Conservation (phyloP, 108 stramenopile genomes). For the Fragilariopsis cylindrus region DNA sequence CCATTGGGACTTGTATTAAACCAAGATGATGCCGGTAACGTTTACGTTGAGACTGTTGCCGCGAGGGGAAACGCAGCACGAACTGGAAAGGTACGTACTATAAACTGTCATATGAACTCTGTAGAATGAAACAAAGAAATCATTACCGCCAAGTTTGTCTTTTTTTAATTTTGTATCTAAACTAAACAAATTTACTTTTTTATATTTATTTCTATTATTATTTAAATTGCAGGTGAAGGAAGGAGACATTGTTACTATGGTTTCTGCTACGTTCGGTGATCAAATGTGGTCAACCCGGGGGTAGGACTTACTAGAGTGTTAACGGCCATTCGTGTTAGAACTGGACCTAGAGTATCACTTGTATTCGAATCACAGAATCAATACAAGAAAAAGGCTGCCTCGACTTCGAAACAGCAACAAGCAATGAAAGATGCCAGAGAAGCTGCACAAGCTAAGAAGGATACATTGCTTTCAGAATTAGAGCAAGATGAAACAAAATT, state of each 20-base stretch:
- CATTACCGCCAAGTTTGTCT: background rate
- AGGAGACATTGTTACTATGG: slow-evolving; percentile 93
- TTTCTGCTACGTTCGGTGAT: slow-evolving; percentile 95
- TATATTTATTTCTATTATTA: slow-evolving; percentile 10
- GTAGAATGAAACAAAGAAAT: background rate
- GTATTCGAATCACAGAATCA: slow-evolving; percentile 70
- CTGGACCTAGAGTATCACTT: slow-evolving; percentile 79
- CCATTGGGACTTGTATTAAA: slow-evolving; percentile 93
- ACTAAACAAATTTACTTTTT: background rate
- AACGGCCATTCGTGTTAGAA: slow-evolving; percentile 88
- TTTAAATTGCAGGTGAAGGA: slow-evolving; percentile 58
- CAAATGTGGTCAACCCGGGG: slow-evolving; percentile 87
- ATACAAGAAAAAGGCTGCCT: slow-evolving; percentile 59
- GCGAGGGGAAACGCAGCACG: slow-evolving; percentile 91
- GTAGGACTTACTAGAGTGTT: slow-evolving; percentile 87
- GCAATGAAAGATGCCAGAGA: slow-evolving; percentile 68
- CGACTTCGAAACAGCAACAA: slow-evolving; percentile 64
- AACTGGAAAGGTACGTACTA: slow-evolving; percentile 61
- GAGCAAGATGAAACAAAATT: slow-evolving; percentile 79
- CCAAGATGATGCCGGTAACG: slow-evolving; percentile 87
- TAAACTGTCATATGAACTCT: background rate
- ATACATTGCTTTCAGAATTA: slow-evolving; percentile 67
- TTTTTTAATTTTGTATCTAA: background rate
- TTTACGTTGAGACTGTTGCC: slow-evolving; percentile 89
- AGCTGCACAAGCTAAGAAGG: slow-evolving; percentile 83